Base-by-base conservation (phyloP, 805 yeast species). In the Debaryomyces prosopidis region DNA sequence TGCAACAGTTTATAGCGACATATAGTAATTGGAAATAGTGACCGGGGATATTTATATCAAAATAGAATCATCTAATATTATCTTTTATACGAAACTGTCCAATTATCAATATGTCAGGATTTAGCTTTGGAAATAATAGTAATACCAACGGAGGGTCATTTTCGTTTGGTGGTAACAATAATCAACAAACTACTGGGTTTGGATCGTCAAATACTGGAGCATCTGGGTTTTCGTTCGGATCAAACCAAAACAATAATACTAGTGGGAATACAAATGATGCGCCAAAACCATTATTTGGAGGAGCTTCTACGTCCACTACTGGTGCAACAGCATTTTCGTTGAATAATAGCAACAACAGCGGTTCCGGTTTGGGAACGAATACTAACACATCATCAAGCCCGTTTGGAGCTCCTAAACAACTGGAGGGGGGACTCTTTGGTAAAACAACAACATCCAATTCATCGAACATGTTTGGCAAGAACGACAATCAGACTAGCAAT, bases 381-480 rank as follows among this genome's bases (percentile, higher is more conserved):
- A n/a, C 47, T 44, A 35, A 46, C 35, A 27, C 44, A 45, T 45
- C 33, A 44, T 33, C 39, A 36, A 31, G 38, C 14, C 38, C 45
- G 16, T 16, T 41, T 39, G 35, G 26, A 16, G n/a, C 31, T 23
- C 26, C 36, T n/a, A 34, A 34, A 9, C 17, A 34, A 34, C 37
- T 5, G 3, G 19, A 34, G 9, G 47, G 52, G 31, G 54, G 58
- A 16, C 38, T 56, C 30, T 56, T 54, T 50, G 64, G 63, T 37
- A 50, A 40, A 8, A 10, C 51, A 4, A 30, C 44, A 15, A 7
- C 34, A 26, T 17, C 38, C 7, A 23, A 23, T 23, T 23, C 26
- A 10, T 23, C 26, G 26, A 36, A 28, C 28, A 28, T 18, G 12
- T 34, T 34, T 34, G 37, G 37, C n/a, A 18, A 18, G 16, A 12